Evolutionary conservation across 495 filamentous ascomycete species (phyloP), one percentile per base, ranked within the genome.

Genomic region (Trichoderma asperelloides): DNA sequence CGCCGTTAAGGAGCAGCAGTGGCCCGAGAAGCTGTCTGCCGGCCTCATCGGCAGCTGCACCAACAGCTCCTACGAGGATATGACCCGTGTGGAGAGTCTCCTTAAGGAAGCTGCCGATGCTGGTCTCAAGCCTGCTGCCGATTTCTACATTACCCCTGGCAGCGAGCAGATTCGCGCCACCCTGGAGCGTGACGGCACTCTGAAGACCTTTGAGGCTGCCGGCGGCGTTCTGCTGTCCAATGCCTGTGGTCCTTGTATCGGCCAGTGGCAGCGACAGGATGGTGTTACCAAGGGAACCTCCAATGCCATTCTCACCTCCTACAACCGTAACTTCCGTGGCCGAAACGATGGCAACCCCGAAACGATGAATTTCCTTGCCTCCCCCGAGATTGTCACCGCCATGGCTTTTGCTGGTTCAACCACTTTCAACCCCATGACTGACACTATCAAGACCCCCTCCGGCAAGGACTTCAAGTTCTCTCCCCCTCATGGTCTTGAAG

Each of bases 361-460:
- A 25, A 98, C 95, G 40, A 96, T 97, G 94, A 98, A 98, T 83
- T 98, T 98, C 82, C 86, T 98, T 45, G 93, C 95, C 15, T 95
- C 91, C 2, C 95, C 95, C 3, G 95, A 98, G 76, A 85, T 98
- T 43, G 96, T 98, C 68, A 98, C 95, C 1, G 94, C 95, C 9
- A 93, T 98, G 87, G 85, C 90, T 40, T 98, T 96, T 76, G 88
- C 94, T 28, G 95, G 95, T 65, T 86, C 83, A 69, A 98, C 94
- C 28, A 95, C 91, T 68, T 98, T 98, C 82, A 98, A 98, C 80
- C 95, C 95, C 9, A 86, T 96, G 71, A 97, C 91, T 25, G 95
- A 98, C 77, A 82, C 84, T 40, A 79, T 98, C 65, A 85, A 82
- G 15, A 93, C 93, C 4, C 89, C 93, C n/a, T 86, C 86, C 43